Conservation (phyloP, 2,329 filamentous ascomycete genomes). For the Aspergillus sp. region DNA sequence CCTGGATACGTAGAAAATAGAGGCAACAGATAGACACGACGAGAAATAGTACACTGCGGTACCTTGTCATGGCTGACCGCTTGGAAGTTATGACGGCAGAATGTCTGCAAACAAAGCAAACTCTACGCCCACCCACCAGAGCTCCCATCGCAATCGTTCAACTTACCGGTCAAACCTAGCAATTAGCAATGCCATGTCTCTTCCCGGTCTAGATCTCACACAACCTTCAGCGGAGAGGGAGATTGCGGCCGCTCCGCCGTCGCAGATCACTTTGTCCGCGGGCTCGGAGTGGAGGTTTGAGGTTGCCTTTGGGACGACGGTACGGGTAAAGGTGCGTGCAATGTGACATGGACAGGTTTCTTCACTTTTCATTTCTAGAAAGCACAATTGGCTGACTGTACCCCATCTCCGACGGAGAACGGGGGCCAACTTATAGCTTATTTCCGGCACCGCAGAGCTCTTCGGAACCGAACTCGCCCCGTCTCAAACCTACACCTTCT, state of each 20-base stretch:
- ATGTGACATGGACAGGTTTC: not conserved
- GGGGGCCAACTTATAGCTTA: conserved; percentile 50
- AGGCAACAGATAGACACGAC: too few species aligned
- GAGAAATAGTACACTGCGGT: too few species aligned
- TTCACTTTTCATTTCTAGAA: not conserved
- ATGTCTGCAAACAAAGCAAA: not conserved
- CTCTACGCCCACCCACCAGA: not conserved
- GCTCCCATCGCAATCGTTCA: not conserved
- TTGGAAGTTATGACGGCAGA: too few species aligned
- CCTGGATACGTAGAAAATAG: too few species aligned
- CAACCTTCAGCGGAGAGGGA: conserved; percentile 54
- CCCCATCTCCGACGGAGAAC: not conserved
- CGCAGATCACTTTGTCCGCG: conserved; percentile 56
- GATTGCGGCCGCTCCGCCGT: conserved; percentile 37
- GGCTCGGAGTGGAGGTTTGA: conserved; percentile 79
- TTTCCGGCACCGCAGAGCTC: conserved; percentile 82
- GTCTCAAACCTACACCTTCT: conserved; percentile 76
- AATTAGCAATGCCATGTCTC: conserved; percentile 63
- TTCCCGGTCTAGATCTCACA: conserved; percentile 70
- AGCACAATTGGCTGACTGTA: not conserved
- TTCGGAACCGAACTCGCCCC: conserved; percentile 91
- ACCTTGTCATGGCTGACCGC: too few species aligned
- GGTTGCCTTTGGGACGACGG: conserved; percentile 56
- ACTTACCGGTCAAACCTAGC: not conserved
- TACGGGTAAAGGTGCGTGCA: conserved; percentile 52